These are phyloP conservation scores for Drosera spatulata DNA, from an alignment of 179 eudicot species.

Conservation along the genomic window DNA sequence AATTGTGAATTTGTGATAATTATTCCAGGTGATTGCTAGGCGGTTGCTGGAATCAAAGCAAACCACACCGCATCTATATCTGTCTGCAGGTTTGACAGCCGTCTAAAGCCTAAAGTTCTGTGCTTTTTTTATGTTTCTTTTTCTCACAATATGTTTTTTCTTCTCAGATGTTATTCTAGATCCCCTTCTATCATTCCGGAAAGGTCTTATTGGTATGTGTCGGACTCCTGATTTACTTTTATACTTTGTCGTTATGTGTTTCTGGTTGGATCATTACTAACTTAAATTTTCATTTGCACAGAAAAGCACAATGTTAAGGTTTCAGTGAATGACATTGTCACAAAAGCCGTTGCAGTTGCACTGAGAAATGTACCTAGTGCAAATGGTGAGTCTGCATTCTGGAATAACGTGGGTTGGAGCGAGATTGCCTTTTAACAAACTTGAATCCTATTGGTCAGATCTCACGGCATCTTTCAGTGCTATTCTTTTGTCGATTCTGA, in stretches of 20 bases:
- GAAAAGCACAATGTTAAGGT: constrained; percentile 84
- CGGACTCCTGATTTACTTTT: background rate
- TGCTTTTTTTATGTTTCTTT: constrained; percentile 1
- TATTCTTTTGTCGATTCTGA: background rate
- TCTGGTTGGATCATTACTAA: constrained; percentile 2
- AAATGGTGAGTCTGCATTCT: constrained; percentile 47
- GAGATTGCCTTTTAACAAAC: background rate
- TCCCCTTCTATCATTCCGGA: constrained; percentile 77
- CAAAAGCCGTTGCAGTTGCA: constrained; percentile 94
- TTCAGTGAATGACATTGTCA: constrained; percentile 94
- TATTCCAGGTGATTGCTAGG: constrained; percentile 77
- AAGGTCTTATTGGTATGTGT: constrained; percentile 73
- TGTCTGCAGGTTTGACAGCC: constrained; percentile 53
- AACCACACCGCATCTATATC: constrained; percentile 76
- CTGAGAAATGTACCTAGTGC: constrained; percentile 86
- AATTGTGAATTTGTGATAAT: background rate
- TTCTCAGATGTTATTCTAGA: constrained; percentile 81
- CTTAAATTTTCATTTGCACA: constrained; percentile 19
- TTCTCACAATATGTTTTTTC: constrained; percentile 6
- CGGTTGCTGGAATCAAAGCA: constrained; percentile 94
- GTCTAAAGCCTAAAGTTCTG: background rate
- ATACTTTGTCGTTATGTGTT: background rate
- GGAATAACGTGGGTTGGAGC: no score
- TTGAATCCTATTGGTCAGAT: background rate
- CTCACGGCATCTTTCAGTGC: background rate